phyloP scores from a whole-genome alignment of 1,139 yeast species.

The Trichomonascaceae sp. region DNA sequence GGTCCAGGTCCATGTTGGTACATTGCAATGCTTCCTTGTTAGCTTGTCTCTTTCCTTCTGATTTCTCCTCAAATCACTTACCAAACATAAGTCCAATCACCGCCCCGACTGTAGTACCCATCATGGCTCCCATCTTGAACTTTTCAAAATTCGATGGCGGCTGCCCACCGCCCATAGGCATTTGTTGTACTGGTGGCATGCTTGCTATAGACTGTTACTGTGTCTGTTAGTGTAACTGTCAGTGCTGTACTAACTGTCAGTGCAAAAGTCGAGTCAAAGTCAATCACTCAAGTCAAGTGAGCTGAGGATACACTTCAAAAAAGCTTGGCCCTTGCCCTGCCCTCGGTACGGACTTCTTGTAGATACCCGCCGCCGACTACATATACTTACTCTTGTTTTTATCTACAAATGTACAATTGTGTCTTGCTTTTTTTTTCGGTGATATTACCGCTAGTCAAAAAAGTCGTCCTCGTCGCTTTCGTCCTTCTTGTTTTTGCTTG shows the following conservation, averaged over 20 bases:
- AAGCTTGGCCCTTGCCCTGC: too few relatives aligned
- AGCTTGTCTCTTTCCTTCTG: not conserved
- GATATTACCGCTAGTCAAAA: conserved; percentile 17
- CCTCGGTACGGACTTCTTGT: too few relatives aligned
- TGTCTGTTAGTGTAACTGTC: too few relatives aligned
- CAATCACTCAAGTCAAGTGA: too few relatives aligned
- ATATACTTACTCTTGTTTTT: too few relatives aligned
- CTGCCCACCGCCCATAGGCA: conserved; percentile 44
- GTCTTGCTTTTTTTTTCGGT: too few relatives aligned
- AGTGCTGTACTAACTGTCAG: too few relatives aligned
- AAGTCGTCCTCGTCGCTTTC: conserved; percentile 24
- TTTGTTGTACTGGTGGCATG: conserved; percentile 83
- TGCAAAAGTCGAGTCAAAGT: too few relatives aligned
- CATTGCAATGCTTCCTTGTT: conserved; percentile 56
- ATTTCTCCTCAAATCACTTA: conserved; percentile 5
- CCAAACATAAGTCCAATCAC: conserved; percentile 94
- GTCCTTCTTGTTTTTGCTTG: conserved; percentile 5
- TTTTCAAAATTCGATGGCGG: conserved; percentile 88
- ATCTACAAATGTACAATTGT: too few relatives aligned
- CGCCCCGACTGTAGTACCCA: conserved; percentile 95
- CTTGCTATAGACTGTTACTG: too few relatives aligned
- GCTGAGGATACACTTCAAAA: too few relatives aligned
- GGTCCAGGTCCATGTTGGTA: conserved; percentile 97
- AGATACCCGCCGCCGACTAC: too few relatives aligned
- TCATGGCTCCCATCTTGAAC: conserved; percentile 94